Evolutionary conservation across 208 protist species (phyloP), one percentile per base, ranked within the genome.

Genomic region (Naegleria lovaniensis): DNA sequence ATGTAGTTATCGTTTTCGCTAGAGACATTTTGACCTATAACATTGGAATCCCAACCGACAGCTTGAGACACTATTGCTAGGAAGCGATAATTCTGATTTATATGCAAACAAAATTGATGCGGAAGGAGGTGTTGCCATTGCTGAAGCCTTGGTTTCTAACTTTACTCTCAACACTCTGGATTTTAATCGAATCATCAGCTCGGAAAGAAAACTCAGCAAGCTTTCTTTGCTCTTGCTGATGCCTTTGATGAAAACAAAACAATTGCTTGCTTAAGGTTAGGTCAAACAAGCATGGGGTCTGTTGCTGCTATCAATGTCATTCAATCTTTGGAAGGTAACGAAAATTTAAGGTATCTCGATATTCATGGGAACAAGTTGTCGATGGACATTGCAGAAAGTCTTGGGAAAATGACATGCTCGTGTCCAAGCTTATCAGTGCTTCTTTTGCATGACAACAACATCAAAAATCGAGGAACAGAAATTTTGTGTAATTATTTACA

Each of bases 201-300:
- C 13, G 85, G 85, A 40, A 88, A 58, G 29, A 88, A 88, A 58
- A 58, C 7, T 19, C 85, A 88, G 58, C 22, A 88, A 58, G 85
- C 85, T 7, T 88, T 88, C 85, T 88, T 88, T 58, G 85, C 39
- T 88, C 55, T 88, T 22, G 85, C 85, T 33, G 85, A 88, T 88
- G 2, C 85, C 16, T 58, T 88, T 38, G 19, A 33, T 33, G n/a
- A 88, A 51, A 88, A 88, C 33, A 88, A 88, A 58, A 88, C 85
- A 39, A 88, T 58, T 22, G 36, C 13, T 29, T 88, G 85, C 38
- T 39, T 88, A 88, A 55, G 85, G n/a, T 58, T 88, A 36, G 85
- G 85, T 36, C n/a, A 88, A 52, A 58, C 43, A 11, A 58, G 36
- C 22, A 88, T 88, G 85, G 25, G 29, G 0, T 38, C 39, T 39